phyloP scores from a whole-genome alignment of 306 rosid species.

The Comarum palustre region DNA sequence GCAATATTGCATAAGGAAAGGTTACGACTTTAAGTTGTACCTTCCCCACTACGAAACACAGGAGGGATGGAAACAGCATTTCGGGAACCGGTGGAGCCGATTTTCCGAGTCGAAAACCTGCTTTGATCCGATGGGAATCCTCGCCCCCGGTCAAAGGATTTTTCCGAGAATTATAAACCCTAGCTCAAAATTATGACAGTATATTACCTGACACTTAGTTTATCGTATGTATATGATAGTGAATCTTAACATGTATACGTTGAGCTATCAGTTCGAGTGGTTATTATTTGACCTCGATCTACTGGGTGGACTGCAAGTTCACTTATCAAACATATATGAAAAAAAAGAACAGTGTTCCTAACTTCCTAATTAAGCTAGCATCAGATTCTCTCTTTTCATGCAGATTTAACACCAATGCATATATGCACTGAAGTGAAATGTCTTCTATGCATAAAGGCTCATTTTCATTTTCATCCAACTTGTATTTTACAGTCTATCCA shows the following conservation, averaged over 20 bases:
- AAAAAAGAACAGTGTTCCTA: constrained; percentile 34
- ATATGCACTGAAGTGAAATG: constrained; percentile 5
- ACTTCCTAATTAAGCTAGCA: constrained; percentile 28
- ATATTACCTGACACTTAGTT: not conserved
- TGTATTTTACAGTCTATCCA: constrained; percentile 45
- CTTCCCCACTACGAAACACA: constrained; percentile 72
- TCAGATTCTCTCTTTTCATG: constrained; percentile 51
- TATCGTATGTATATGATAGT: not conserved
- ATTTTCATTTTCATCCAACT: constrained; percentile 21
- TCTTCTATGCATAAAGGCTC: constrained; percentile 15
- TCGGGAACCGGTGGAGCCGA: constrained; percentile 65
- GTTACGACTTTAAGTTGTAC: constrained; percentile 70
- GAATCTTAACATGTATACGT: constrained; percentile 34
- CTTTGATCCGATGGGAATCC: constrained; percentile 81
- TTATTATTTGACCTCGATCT: constrained; percentile 34
- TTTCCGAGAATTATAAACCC: constrained; percentile 43
- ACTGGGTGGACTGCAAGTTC: constrained; percentile 13
- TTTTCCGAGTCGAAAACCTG: constrained; percentile 47
- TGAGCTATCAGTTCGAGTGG: constrained; percentile 24
- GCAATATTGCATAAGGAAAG: constrained; percentile 15
- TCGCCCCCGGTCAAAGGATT: constrained; percentile 86
- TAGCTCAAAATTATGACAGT: constrained; percentile 4
- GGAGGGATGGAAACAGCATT: constrained; percentile 77
- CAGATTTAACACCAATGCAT: constrained; percentile 7
- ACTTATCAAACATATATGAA: constrained; percentile 17